Base-by-base conservation (phyloP, 139 green algal genomes). In the Nannochloris sp. region DNA sequence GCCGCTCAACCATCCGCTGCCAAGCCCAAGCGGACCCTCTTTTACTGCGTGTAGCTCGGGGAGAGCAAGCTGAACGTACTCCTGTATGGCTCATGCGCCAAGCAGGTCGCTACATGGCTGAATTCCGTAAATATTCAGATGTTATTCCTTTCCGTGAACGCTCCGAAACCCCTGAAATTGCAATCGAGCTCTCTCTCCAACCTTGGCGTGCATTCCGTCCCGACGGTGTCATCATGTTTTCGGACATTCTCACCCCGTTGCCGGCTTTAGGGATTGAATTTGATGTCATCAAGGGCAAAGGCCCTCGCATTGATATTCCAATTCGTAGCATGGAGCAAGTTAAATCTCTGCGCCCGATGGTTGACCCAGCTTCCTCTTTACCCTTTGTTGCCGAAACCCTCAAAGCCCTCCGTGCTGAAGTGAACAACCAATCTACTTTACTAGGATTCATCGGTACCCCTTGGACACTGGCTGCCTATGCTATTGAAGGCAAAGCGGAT, bases 11-110 rank as follows among this genome's bases (percentile, higher is more conserved):
- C n/a, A n/a, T n/a, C n/a, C n/a, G n/a, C n/a, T n/a, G n/a, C n/a
- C n/a, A n/a, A n/a, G 56, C 37, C 31, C n/a, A 65, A n/a, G 45
- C 57, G 24, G 90, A 95, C 60, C 89, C 90, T 0, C 74, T 96
- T 31, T 75, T 96, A n/a, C 68, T 96, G 29, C 68, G 90, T 7
- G 87, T 92, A n/a, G 89, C 90, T 2, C 70, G 87, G 15, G 90
- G 90, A 23, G 86, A 96, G 78, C 86, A 96, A 33, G 89, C 79
- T 7, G 94, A 99, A 79, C 74, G 95, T 13, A 95, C 91, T 2
- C 95, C 95, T 0, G 95, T 99, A 32, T 99, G 95, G 95, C 85
- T 99, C 10, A 98, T 99, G 95, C 79, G 95, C 3, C 95, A 99
- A 64, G 95, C 95, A 6, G 95, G 95, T 6, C 81, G 95, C 10